Evolutionary conservation across 495 filamentous ascomycete genomes (phyloP).

Genomic region (Hypoxylon subgilvum): DNA sequence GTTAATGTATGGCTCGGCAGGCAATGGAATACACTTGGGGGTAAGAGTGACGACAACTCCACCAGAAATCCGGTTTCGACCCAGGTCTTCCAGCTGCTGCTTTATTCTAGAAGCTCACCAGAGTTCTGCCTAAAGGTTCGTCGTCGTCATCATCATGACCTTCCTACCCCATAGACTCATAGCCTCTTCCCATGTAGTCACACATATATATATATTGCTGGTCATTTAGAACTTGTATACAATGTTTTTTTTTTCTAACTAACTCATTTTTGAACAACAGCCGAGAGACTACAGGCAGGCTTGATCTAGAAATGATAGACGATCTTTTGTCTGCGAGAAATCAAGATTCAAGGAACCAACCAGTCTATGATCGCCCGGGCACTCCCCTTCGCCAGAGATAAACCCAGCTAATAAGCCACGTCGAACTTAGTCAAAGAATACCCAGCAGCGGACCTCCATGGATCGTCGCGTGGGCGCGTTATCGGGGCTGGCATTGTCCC

Average conservation of each 20-base stretch:
- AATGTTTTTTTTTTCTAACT: constrained; percentile 16
- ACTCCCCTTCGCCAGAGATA: constrained; percentile 2
- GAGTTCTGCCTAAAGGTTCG: constrained; percentile 27
- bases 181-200: too few species aligned
- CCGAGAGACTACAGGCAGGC: constrained; percentile 10
- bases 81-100: not conserved
- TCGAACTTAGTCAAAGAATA: constrained; percentile 36
- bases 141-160: constrained; percentile 4
- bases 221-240: constrained; percentile 22
- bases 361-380: constrained; percentile 13
- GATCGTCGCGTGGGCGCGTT: constrained; percentile 38
- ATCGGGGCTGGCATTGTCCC: constrained; percentile 35
- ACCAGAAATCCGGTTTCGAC: constrained; percentile 30
- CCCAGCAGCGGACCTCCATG: constrained; percentile 42
- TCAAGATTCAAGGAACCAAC: constrained; percentile 4
- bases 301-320: constrained; percentile 35
- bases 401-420: too few species aligned
- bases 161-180: not conserved
- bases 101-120: constrained; percentile 19
- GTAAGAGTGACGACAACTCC: constrained; percentile 3
- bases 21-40: constrained; percentile 1
- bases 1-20: constrained; percentile 22
- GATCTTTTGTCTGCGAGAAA: constrained; percentile 14
- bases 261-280: constrained; percentile 1
- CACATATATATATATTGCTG: constrained; percentile 9